Evolutionary conservation across 331 rosid genomes (phyloP).

Genomic region (Rosa hybrid): DNA sequence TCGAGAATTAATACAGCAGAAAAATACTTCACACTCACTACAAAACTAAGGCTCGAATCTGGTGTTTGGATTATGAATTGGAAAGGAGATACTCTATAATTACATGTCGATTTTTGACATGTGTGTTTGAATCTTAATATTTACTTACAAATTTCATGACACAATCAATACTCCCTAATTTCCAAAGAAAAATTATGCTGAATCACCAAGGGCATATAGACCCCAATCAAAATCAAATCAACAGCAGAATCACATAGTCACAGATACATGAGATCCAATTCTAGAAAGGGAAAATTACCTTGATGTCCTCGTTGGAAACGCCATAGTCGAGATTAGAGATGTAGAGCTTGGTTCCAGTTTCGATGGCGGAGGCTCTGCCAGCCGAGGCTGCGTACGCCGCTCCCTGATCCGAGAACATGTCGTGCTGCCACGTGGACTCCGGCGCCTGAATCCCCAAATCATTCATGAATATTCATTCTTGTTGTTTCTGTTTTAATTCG

Average conservation of each 20-base stretch:
- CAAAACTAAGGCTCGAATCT: background rate
- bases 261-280: background rate
- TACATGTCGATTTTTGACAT: background rate
- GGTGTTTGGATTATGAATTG: background rate
- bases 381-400: slow-evolving; percentile 41
- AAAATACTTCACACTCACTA: background rate
- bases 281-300: slow-evolving; percentile 44
- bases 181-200: background rate
- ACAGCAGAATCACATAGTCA: too few relatives aligned
- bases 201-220: background rate
- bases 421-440: slow-evolving; percentile 89
- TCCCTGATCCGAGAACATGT: slow-evolving; percentile 63
- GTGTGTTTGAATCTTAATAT: background rate
- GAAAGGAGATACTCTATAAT: background rate
- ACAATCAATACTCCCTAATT: background rate
- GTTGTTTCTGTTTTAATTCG: background rate
- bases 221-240: background rate
- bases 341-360: slow-evolving; percentile 93
- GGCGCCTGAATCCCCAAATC: slow-evolving; percentile 63
- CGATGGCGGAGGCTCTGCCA: slow-evolving; percentile 75
- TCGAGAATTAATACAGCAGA: too few relatives aligned
- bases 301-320: slow-evolving; percentile 88
- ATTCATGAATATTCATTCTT: slow-evolving; percentile 16
- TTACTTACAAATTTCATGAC: background rate
- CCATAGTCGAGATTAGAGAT: slow-evolving; percentile 90